A percentile compares a stretch with the other conserved stretches of the same genome.
Conservation (phyloP, 2,329 filamentous ascomycete genomes). For the Fusarium sp. region DNA sequence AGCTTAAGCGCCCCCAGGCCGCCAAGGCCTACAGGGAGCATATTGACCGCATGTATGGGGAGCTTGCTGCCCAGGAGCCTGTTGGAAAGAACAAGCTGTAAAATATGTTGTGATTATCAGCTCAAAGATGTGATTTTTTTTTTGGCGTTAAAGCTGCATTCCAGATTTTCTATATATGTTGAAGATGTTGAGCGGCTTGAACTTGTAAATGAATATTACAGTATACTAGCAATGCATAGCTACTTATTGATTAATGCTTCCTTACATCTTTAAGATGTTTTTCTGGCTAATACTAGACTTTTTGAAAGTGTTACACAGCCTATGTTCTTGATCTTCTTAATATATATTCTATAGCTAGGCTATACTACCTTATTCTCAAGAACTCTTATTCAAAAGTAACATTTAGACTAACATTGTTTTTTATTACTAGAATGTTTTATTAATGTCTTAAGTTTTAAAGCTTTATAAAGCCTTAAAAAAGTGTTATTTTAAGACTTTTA, state of each 20-base stretch:
- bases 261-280: not conserved
- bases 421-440: not conserved
- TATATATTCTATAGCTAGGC: not conserved
- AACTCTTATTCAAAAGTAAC: not conserved
- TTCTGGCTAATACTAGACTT: not conserved
- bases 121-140: not conserved
- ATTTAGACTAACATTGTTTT: not conserved
- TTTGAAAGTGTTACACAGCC: not conserved
- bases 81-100: constrained; percentile 39
- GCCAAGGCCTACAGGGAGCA: constrained; percentile 62
- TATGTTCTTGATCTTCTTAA: no score
- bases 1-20: constrained; percentile 68
- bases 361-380: not conserved
- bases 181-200: constrained; percentile 7
- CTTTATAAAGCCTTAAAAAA: not conserved
- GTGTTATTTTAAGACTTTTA: not conserved
- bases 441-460: not conserved
- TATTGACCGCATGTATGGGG: constrained; percentile 66
- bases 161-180: constrained; percentile 1
- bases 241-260: not conserved
- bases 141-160: constrained; percentile 12
- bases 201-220: constrained; percentile 24
- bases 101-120: constrained; percentile 12
- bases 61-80: constrained; percentile 49
- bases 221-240: not conserved